Evolutionary conservation across 1,284 basidiomycete genomes (phyloP), one percentile per base, ranked within the genome.

Genomic region (Apiotrichum laibachii): DNA sequence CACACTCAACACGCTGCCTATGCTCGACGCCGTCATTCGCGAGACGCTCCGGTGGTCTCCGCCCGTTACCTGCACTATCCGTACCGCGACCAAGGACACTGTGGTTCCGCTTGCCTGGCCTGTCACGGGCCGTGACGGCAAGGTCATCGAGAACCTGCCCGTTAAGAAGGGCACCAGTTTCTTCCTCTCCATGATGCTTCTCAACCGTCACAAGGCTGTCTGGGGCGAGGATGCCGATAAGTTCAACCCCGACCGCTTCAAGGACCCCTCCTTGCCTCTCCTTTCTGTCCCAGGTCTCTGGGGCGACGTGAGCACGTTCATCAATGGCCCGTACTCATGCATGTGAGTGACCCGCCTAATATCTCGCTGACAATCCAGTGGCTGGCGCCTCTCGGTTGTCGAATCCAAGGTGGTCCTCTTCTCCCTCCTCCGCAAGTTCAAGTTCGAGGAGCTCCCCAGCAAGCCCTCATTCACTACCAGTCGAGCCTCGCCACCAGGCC

Each of bases 211-310:
- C 62, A 67, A 66, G 56, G 79, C 78, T 42, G 72, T 87, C 43
- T 90, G 86, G 83, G 88, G 89, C 7, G 75, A 79, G 37, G 85
- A 89, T 71, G 86, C 85, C 31, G 69, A 76, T 34, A 79, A 79
- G 63, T 88, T 89, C 77, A 81, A 84, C 61, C 86, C 86, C 50
- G 85, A 86, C 67, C 79, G 86, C 50, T 87, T 84, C 44, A 40
- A 49, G 19, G 39, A 55, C 16, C 56, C 56, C 10, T 16, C 45
- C 16, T 13, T 45, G 5, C 56, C 56, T n/a, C 35, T n/a, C 71
- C 34, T 43, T 44, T 76, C 40, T 34, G 77, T 85, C 26, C 83
- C 81, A 37, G 85, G 85, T n/a, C 68, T 87, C 59, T 85, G 82
- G 71, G 80, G 83, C 47, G 33, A 21, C n/a, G 33, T 59, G 6